Evolutionary conservation across 2,329 filamentous ascomycete genomes (phyloP).

Genomic region (Colletotrichum paranaense): DNA sequence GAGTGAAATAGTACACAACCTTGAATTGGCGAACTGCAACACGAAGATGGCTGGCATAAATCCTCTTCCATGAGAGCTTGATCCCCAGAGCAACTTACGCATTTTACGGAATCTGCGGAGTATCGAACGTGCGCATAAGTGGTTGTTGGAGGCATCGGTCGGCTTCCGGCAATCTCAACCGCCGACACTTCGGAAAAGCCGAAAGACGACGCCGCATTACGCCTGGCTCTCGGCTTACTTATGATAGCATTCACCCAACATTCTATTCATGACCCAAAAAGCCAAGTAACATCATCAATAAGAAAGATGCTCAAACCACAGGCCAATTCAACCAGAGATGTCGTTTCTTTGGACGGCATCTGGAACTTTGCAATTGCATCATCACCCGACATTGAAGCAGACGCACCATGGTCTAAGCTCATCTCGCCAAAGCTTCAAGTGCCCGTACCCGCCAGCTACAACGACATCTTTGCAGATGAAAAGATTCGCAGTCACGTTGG

Average conservation of each 20-base stretch:
- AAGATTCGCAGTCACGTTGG: slow-evolving; percentile 44
- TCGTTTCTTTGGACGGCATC: slow-evolving; percentile 39
- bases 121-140: background rate
- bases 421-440: slow-evolving; percentile 35
- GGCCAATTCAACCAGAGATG: slow-evolving; percentile 27
- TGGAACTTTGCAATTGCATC: slow-evolving; percentile 39
- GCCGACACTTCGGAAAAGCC: background rate
- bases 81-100: no score
- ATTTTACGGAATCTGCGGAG: no score
- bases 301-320: slow-evolving; percentile 38
- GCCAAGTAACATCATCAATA: background rate
- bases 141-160: background rate
- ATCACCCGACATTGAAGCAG: slow-evolving; percentile 28
- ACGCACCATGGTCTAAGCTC: slow-evolving; percentile 40
- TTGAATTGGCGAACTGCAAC: no score
- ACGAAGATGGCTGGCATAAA: no score
- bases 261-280: background rate
- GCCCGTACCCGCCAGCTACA: slow-evolving; percentile 42
- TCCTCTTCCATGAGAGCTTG: no score
- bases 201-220: background rate
- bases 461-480: slow-evolving; percentile 39
- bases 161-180: background rate
- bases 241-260: no score
- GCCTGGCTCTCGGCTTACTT: no score
- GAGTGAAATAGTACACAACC: no score